Evolutionary conservation across 2,329 filamentous ascomycete species (phyloP).

Genomic region (Colletotrichum limetticola): DNA sequence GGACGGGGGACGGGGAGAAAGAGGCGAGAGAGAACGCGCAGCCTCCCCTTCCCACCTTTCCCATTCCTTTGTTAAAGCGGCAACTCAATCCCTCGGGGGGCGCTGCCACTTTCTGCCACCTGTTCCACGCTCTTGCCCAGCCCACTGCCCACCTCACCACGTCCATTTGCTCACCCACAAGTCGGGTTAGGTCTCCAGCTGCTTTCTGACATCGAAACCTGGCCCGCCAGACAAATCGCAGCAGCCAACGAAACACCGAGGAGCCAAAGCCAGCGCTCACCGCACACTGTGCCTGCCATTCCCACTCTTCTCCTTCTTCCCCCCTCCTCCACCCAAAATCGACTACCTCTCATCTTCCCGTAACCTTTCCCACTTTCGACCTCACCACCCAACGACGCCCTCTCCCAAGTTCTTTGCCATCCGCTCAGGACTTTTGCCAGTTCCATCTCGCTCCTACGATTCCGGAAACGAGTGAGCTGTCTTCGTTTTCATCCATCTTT

Average conservation of each 20-base stretch:
- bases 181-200: conserved; percentile 32
- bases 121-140: conserved; percentile 18
- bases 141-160: conserved; percentile 7
- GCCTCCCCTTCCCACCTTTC: not conserved
- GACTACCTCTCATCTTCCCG: conserved; percentile 35
- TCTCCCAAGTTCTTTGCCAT: conserved; percentile 36
- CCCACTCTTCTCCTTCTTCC: conserved; percentile 37
- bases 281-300: conserved; percentile 35
- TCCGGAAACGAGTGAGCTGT: conserved; percentile 36
- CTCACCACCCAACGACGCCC: conserved; percentile 36
- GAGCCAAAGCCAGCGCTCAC: conserved; percentile 16
- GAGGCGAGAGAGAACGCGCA: not conserved
- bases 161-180: conserved; percentile 34
- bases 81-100: conserved; percentile 17
- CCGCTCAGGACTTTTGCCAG: conserved; percentile 35
- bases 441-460: conserved; percentile 35
- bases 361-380: conserved; percentile 38
- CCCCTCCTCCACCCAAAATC: conserved; percentile 38
- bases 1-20: conserved; percentile 19
- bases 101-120: conserved; percentile 31
- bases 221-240: conserved; percentile 26
- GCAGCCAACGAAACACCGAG: conserved; percentile 23
- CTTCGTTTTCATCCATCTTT: conserved; percentile 21
- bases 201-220: conserved; percentile 32
- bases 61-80: conserved; percentile 28